phyloP scores from a whole-genome alignment of 371 early-diverging fungal species.

The Apophysomyces trapeziformis region DNA sequence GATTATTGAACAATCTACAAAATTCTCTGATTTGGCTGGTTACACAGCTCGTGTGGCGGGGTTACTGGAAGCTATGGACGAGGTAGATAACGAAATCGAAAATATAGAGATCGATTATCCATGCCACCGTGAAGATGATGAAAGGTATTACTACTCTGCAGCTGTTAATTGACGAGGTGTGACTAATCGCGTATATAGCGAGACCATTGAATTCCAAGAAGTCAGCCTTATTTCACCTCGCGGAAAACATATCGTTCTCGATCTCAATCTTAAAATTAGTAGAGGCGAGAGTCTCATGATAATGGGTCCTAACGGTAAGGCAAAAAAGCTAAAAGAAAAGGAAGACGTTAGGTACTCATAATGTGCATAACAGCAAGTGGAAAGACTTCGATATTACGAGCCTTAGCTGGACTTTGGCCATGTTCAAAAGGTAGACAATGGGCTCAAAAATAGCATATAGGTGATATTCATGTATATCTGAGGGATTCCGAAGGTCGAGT shows the following conservation, averaged over 20 bases:
- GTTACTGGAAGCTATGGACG: constrained; percentile 73
- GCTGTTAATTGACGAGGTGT: not conserved
- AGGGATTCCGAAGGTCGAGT: constrained; percentile 17
- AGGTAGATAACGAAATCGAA: constrained; percentile 47
- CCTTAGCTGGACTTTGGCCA: constrained; percentile 76
- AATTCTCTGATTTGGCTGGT: constrained; percentile 80
- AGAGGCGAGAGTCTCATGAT: constrained; percentile 66
- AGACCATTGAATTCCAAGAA: constrained; percentile 41
- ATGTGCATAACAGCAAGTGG: constrained; percentile 45
- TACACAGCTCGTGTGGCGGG: constrained; percentile 88
- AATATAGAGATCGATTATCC: constrained; percentile 49
- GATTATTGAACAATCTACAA: constrained; percentile 71
- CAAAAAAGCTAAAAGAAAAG: not conserved
- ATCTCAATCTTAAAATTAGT: constrained; percentile 53
- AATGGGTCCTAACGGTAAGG: constrained; percentile 71
- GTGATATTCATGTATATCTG: not conserved
- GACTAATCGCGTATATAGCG: constrained; percentile 9
- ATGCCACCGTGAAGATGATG: constrained; percentile 25
- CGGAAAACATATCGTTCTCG: constrained; percentile 42
- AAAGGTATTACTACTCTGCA: constrained; percentile 16
- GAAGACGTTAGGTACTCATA: not conserved
- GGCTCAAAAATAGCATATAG: no score
- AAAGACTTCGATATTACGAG: constrained; percentile 74
- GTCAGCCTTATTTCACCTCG: constrained; percentile 39
- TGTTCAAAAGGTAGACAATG: constrained; percentile 46